These are phyloP conservation scores for Daldinia concentrica DNA, from an alignment of 495 filamentous ascomycete species.

Conservation along the genomic window DNA sequence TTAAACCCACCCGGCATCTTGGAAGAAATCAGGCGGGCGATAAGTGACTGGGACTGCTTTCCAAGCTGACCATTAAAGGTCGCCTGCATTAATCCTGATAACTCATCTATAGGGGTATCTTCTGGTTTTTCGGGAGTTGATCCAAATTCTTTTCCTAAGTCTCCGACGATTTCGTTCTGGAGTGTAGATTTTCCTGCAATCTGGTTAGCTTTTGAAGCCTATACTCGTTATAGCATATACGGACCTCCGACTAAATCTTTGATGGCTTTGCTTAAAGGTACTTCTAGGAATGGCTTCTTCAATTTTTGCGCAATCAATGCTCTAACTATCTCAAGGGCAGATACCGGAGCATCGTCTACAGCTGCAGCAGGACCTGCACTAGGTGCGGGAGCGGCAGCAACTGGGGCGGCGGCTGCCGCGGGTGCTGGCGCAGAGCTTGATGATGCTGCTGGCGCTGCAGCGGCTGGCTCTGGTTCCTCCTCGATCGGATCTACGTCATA, in stretches of 20 bases:
- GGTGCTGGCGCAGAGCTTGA: conserved; percentile 59
- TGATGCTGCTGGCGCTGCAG: conserved; percentile 55
- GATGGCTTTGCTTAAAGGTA: conserved; percentile 95
- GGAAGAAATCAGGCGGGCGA: conserved; percentile 93
- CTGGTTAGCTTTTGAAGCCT: conserved; percentile 16
- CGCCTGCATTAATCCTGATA: conserved; percentile 94
- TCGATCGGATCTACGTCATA: conserved; percentile 97
- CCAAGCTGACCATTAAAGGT: conserved; percentile 98
- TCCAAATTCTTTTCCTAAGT: conserved; percentile 97
- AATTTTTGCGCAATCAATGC: conserved; percentile 97
- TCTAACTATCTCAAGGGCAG: conserved; percentile 88
- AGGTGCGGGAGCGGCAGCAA: conserved; percentile 66
- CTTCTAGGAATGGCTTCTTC: conserved; percentile 89
- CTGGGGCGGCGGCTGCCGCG: conserved; percentile 60
- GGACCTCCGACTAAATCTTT: conserved; percentile 98
- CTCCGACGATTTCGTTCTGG: conserved; percentile 94
- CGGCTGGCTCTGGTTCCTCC: conserved; percentile 76
- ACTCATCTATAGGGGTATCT: conserved; percentile 94
- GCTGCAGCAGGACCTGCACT: conserved; percentile 88
- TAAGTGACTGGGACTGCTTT: conserved; percentile 93
- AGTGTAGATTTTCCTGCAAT: conserved; percentile 90
- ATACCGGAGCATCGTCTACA: conserved; percentile 85
- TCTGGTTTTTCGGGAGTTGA: conserved; percentile 98
- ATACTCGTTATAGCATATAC: conserved; percentile 46
- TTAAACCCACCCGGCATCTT: conserved; percentile 99